Evolutionary conservation across 805 yeast species (phyloP), one percentile per base, ranked within the genome.

Genomic region (Torulaspora franciscae): DNA sequence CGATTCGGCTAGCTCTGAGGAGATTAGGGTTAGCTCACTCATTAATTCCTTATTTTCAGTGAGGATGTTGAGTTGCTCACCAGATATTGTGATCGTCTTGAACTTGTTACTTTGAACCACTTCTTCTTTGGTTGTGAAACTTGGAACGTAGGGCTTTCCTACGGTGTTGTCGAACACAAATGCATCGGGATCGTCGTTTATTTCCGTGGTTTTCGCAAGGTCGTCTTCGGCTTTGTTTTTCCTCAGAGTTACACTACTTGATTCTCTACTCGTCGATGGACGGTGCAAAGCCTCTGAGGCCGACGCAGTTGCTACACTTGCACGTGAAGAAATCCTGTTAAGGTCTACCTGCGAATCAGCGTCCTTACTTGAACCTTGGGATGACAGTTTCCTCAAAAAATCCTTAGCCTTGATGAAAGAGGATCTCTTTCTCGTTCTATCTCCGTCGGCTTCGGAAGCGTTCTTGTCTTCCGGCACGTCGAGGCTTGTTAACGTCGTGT

Each of bases 1-100:
- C 0, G 90, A 80, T 19, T 77, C 77, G 0, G 89, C 90, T 40
- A 85, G 68, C 56, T 85, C 95, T 22, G 76, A 75, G 1, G 90
- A 81, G 1, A 85, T 81, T 19, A 83, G 56, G 47, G 81, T 83
- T 32, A 85, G 64, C 56, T 85, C 91, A 44, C 75, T 72, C 54
- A 83, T 69, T 32, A 85, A 62, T 22, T 73, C 75, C 40, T 72
- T 72, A 49, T 80, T 83, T 42, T 83, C 79, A 28, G 71, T 76
- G 67, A 84, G 70, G 6, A 83, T 67, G 1, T 81, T 80, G 42
- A 81, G 59, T 52, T 84, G 88, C 17, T 80, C 83, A 32, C 79
- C 73, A 1, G 81, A 72, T 42, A 81, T 74, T 7, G 59, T 61
- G 19, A 71, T 52, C n/a, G 59, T 58, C 30, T 51, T 58, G 27